A percentile compares a stretch with the other conserved stretches of the same genome.
Conservation (phyloP, 2,329 filamentous ascomycete genomes). For the Hypoxylon sp. region DNA sequence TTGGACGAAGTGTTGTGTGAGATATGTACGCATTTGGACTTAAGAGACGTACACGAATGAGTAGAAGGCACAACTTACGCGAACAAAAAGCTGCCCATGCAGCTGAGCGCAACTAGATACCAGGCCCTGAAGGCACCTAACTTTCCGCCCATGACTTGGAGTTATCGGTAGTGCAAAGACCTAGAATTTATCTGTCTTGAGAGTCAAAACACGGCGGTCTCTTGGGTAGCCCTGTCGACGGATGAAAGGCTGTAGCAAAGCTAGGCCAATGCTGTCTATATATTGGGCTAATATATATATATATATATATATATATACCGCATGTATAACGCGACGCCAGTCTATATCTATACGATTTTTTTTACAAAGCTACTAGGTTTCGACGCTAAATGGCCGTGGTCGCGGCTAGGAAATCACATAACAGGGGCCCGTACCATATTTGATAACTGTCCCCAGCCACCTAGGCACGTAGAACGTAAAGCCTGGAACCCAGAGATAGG, state of each 20-base stretch:
- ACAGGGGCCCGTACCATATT: neutral
- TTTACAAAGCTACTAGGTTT: constrained; percentile 5
- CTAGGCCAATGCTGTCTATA: neutral
- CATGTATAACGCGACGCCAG: neutral
- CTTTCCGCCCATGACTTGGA: constrained; percentile 34
- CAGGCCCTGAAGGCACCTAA: constrained; percentile 58
- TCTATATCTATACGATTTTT: constrained; percentile 4
- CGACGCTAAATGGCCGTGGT: neutral
- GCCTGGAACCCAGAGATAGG: neutral
- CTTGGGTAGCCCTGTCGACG: neutral
- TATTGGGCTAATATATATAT: neutral
- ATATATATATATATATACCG: constrained; percentile 5
- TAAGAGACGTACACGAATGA: neutral
- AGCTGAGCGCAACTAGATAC: constrained; percentile 58
- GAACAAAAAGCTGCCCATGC: constrained; percentile 58
- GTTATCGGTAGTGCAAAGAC: neutral
- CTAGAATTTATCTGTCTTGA: neutral
- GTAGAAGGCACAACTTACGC: constrained; percentile 28
- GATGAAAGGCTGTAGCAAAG: neutral
- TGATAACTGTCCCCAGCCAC: neutral
- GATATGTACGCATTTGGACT: neutral
- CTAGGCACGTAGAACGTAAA: neutral
- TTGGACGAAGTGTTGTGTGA: neutral
- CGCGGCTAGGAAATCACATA: constrained; percentile 12
- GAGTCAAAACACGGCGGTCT: neutral